Evolutionary conservation across 192 early-diverging fungal genomes (phyloP), one percentile per base, ranked within the genome.

Genomic region (Pilobolus umbonatus): DNA sequence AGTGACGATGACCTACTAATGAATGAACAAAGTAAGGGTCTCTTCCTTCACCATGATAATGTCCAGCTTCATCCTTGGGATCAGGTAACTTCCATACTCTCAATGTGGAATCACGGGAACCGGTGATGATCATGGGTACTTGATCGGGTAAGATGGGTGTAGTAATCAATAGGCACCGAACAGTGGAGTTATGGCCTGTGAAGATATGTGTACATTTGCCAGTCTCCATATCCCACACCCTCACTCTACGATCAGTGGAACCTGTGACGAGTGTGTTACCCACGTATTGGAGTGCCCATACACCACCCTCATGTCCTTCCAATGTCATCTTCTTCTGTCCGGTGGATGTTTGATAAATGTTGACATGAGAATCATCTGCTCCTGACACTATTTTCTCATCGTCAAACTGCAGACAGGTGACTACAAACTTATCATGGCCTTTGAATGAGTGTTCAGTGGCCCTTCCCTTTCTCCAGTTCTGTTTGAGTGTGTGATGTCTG

Each of bases 361-460:
- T 88, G 17, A 97, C 95, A 28, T 85, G 85, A 57, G 90, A 85
- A 40, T 94, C 93, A 70, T 98, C 96, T 14, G 90, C 84, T 3
- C 94, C 96, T 14, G 90, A 90, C 5, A 98, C 85, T 30, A 98
- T 92, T 69, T 96, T 93, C 47, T 94, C 88, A n/a, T 80, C 78
- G 58, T 96, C 95, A 78, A 97, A 93, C 69, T 97, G 93, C 34
- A 98, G 74, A 55, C 93, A 95, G 5, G 96, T 97, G 6, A 97
- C 94, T 0, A 97, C 93, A 60, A 85, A 77, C 25, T 80, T 81
- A 25, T 80, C 85, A 64, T 96, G 89, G 19, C 91, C 89, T 12
- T 30, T 48, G 66, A 76, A 80, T 21, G 43, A 30, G 17, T 57
- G 74, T 59, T 88, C 86, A 57, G 82, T 81, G 67, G 81, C 85